phyloP scores from a whole-genome alignment of 805 yeast genomes.

The Saturnispora gosingensis region DNA sequence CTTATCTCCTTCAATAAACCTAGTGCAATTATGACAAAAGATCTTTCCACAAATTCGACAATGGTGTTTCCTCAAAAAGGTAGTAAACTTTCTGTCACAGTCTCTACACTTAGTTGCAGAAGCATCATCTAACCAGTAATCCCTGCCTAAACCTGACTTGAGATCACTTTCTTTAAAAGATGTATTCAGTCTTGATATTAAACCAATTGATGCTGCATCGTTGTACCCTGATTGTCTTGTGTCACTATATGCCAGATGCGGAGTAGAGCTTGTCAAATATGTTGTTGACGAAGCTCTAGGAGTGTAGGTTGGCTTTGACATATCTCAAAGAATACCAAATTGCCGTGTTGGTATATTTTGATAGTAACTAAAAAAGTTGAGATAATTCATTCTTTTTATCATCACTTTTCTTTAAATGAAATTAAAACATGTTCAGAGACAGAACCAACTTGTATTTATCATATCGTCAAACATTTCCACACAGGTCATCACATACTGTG shows the following conservation, averaged over 20 bases:
- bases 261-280: neutral
- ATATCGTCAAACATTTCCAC: conserved; percentile 82
- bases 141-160: conserved; percentile 46
- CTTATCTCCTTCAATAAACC: conserved; percentile 55
- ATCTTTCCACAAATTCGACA: conserved; percentile 95
- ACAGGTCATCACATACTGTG: conserved; percentile 34
- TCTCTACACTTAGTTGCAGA: conserved; percentile 81
- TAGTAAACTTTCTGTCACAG: conserved; percentile 71
- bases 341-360: neutral
- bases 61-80: conserved; percentile 88
- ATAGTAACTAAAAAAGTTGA: neutral
- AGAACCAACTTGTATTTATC: conserved; percentile 87
- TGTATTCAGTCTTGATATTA: conserved; percentile 15
- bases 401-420: neutral
- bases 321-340: neutral
- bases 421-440: conserved; percentile 67
- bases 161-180: conserved; percentile 13
- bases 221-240: neutral
- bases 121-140: conserved; percentile 95
- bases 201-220: conserved; percentile 1
- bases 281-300: conserved; percentile 4
- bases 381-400: conserved; percentile 14
- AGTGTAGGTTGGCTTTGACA: conserved; percentile 3
- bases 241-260: conserved; percentile 1
- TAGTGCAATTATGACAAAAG: conserved; percentile 78